Base-by-base conservation (phyloP, 371 early-diverging fungal species). In the Rhizopus sp. region DNA sequence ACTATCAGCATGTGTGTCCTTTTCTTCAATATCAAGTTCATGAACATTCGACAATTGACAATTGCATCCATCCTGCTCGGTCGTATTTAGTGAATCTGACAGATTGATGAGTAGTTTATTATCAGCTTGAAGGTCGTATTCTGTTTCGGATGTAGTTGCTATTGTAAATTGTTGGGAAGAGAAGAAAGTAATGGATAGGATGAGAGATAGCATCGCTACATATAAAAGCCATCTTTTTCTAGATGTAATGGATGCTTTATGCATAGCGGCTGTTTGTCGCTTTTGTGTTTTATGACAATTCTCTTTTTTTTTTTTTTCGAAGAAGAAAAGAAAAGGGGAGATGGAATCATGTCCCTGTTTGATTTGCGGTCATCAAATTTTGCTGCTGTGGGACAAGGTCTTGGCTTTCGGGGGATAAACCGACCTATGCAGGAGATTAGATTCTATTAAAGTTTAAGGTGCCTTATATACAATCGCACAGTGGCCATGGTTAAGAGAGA, bases 201-300 rank as follows among this genome's bases (percentile, higher is more conserved):
- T 12, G 8, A 63, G 3, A 4, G 57, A 3, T 33, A 57, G 39
- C 12, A 57, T n/a, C 9, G 17, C 17, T 3, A 46, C 37, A 1
- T 40, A 16, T 8, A 37, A n/a, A 23, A 63, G 53, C n/a, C 63
- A 47, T 31, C 52, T 63, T 31, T 35, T 53, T 37, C 53, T 47
- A 35, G 57, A 57, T 42, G 49, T 9, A 13, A 29, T 39, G 23
- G 30, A 29, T 23, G 23, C n/a, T 38, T 37, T 51, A 29, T 31
- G n/a, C 39, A 52, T 52, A 23, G 23, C 23, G 23, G 23, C 23
- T 23, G 23, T 23, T 23, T 23, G 23, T 23, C 23, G 23, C 23
- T 23, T 23, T 23, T 23, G 2, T 23, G 2, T 23, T 23, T 23
- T 23, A 23, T 23, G 6, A 42, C 23, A 31, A 50, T 57, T 29